phyloP scores from a whole-genome alignment of 164 flowering plant genomes.

The Vitis riparia region DNA sequence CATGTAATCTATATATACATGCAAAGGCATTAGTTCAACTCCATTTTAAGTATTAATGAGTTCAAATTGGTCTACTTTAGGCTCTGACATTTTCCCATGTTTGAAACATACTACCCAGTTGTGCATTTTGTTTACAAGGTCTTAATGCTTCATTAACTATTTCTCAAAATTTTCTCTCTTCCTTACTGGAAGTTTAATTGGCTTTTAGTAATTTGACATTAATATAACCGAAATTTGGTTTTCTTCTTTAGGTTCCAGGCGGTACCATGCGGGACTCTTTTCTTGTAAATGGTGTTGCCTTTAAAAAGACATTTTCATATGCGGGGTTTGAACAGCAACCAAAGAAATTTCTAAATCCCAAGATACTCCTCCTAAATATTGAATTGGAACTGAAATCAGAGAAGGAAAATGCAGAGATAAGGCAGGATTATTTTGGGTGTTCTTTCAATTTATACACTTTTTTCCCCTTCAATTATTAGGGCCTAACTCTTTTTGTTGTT shows the following conservation, averaged over 20 bases:
- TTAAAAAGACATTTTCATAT: conserved; percentile 93
- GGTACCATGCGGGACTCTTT: conserved; percentile 98
- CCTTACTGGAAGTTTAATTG: too few species aligned
- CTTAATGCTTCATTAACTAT: too few species aligned
- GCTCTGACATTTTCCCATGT: too few species aligned
- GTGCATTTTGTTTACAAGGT: background rate
- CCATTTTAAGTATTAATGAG: too few species aligned
- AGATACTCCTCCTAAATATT: conserved; percentile 81
- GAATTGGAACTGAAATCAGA: conserved; percentile 97
- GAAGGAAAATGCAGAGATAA: conserved; percentile 99
- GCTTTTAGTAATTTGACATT: too few species aligned
- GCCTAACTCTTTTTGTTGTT: background rate
- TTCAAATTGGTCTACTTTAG: too few species aligned
- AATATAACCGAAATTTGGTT: background rate
- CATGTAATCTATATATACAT: too few species aligned
- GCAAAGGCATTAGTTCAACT: too few species aligned
- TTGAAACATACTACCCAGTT: background rate
- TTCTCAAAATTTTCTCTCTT: too few species aligned
- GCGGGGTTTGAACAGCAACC: conserved; percentile 99
- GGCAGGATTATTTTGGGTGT: conserved; percentile 37
- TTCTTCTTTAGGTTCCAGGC: conserved; percentile 77
- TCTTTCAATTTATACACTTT: background rate
- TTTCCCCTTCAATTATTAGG: background rate
- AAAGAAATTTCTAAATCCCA: conserved; percentile 82
- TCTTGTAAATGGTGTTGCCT: conserved; percentile 95